Percentiles rank a stretch among this genome's conserved stretches.
phyloP scores from a whole-genome alignment of 2,329 filamentous ascomycete species.

The Didymella glomerata region DNA sequence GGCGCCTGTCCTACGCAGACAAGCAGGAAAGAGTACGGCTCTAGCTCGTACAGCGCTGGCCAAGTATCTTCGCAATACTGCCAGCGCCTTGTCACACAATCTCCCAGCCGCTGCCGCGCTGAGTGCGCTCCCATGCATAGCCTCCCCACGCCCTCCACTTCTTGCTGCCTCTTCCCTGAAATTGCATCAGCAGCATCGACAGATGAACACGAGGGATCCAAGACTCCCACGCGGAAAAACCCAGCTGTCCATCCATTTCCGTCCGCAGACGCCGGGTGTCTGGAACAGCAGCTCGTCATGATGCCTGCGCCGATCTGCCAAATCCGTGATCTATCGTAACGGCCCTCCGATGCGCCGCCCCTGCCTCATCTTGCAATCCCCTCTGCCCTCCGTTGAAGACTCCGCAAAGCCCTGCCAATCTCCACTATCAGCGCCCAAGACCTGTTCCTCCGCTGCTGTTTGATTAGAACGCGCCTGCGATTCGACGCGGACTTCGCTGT shows the following conservation, averaged over 20 bases:
- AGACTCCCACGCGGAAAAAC: constrained; percentile 14
- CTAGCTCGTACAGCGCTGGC: constrained; percentile 3
- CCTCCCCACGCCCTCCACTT: background rate
- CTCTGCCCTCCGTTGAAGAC: constrained; percentile 11
- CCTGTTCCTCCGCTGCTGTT: constrained; percentile 8
- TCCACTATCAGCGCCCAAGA: constrained; percentile 18
- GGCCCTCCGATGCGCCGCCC: constrained; percentile 20
- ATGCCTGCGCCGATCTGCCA: constrained; percentile 19
- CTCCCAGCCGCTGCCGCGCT: constrained; percentile 1
- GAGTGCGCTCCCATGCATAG: background rate
- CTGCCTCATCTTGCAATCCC: constrained; percentile 16
- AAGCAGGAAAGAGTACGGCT: background rate
- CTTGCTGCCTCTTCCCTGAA: constrained; percentile 8
- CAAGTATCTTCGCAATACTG: constrained; percentile 3
- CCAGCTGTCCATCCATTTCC: constrained; percentile 17
- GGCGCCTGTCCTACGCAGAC: constrained; percentile 3
- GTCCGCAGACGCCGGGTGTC: constrained; percentile 19
- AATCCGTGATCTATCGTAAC: constrained; percentile 8
- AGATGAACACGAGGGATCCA: constrained; percentile 20
- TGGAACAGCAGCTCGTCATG: constrained; percentile 21
- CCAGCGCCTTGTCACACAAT: background rate
- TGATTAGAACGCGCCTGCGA: constrained; percentile 1
- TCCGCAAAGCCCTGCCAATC: constrained; percentile 16
- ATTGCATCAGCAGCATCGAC: constrained; percentile 16
- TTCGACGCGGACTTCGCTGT: constrained; percentile 5